A percentile compares a stretch with the other conserved stretches of the same genome.
Evolutionary conservation across 78 protist genomes (phyloP).

Genomic region (Dictyostelium brefeldianum): DNA sequence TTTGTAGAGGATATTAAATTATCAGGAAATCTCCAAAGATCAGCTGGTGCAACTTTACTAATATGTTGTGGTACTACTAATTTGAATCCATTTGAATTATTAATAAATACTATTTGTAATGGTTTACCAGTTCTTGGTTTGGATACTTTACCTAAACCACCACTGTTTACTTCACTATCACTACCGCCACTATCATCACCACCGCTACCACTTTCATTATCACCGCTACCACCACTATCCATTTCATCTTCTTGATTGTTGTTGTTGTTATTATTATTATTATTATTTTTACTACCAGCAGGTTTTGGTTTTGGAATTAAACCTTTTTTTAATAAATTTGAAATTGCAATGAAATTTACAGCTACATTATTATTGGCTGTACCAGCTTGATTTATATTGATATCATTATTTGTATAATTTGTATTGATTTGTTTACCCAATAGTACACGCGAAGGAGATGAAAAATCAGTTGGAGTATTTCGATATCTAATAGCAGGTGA

Average conservation of each 20-base stretch:
- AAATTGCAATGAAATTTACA: background rate
- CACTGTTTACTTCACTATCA: background rate
- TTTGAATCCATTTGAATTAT: background rate
- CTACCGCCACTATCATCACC: background rate
- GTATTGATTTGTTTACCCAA: background rate
- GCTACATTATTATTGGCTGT: background rate
- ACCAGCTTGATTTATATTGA: background rate
- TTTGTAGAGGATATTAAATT: background rate
- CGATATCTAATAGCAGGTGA: background rate
- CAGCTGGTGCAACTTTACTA: background rate
- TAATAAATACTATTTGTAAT: background rate
- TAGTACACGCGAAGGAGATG: background rate
- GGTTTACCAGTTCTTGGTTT: background rate
- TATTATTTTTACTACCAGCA: background rate
- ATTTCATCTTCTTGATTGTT: background rate
- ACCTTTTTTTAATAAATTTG: background rate
- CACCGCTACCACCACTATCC: conserved; percentile 10
- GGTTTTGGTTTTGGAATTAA: background rate
- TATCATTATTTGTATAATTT: no score
- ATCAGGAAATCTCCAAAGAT: background rate
- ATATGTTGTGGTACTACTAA: background rate
- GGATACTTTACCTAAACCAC: background rate
- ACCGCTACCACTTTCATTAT: background rate
- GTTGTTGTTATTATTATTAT: background rate
- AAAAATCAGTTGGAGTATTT: conserved; percentile 5